Percentiles rank a stretch among this genome's conserved stretches.
phyloP scores from a whole-genome alignment of 2,329 filamentous ascomycete species.

The Aspergillus uvarum region DNA sequence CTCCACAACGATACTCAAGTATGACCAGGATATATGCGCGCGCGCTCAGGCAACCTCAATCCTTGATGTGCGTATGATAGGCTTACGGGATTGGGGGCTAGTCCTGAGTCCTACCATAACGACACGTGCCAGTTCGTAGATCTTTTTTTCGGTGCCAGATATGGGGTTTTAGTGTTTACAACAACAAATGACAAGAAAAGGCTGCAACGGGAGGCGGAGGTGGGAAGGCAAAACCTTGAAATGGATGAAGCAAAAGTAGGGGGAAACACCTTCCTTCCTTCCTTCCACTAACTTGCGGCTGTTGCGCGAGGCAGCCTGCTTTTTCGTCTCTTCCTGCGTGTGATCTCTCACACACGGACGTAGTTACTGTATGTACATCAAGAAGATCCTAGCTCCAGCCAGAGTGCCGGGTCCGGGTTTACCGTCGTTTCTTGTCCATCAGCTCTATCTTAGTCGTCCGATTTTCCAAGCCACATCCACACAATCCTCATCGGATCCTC shows the following conservation, averaged over 20 bases:
- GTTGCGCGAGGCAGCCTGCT: constrained; percentile 6
- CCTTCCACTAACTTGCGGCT: background rate
- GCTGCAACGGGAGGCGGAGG: background rate
- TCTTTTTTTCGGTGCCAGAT: constrained; percentile 4
- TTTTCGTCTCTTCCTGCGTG: constrained; percentile 1
- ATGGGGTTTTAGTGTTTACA: no score
- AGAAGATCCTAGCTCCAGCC: constrained; percentile 23
- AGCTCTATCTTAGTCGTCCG: background rate
- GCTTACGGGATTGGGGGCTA: constrained; percentile 10
- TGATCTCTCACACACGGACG: constrained; percentile 10
- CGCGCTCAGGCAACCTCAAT: constrained; percentile 6
- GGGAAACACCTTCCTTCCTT: no score
- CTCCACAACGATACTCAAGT: background rate
- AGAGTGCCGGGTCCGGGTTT: constrained; percentile 21
- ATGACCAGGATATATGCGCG: background rate
- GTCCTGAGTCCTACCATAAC: constrained; percentile 8
- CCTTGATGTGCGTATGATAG: constrained; percentile 9
- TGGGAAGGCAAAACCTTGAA: background rate
- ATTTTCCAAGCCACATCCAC: background rate
- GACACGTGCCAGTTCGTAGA: constrained; percentile 25
- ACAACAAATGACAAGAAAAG: no score
- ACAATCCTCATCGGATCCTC: background rate
- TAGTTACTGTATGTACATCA: background rate
- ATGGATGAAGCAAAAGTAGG: background rate
- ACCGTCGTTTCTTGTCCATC: constrained; percentile 13